Conservation (phyloP, 75 land plant species). For the Cupressus sempervirens region DNA sequence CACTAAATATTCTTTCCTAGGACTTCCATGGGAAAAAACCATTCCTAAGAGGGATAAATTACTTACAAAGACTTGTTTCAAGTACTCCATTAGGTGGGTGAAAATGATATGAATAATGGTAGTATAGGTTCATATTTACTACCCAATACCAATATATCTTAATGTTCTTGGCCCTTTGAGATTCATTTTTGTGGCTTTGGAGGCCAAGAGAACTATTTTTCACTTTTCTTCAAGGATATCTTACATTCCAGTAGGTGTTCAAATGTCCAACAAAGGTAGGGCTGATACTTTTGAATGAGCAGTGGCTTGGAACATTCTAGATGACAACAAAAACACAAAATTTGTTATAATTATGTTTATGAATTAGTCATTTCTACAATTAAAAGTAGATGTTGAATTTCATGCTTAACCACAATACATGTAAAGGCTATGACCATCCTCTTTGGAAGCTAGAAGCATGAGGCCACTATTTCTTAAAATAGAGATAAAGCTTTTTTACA, state of each 20-base stretch:
- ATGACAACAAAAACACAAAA: neutral
- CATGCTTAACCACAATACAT: neutral
- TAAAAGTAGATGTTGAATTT: conserved; percentile 4
- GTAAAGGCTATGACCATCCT: neutral
- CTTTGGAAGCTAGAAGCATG: neutral
- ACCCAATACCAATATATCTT: neutral
- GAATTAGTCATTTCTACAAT: conserved; percentile 39
- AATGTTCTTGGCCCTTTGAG: neutral
- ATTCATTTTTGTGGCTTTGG: neutral
- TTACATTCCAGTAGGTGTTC: conserved; percentile 19
- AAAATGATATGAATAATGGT: neutral
- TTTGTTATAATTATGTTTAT: conserved; percentile 23
- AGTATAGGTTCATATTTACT: neutral
- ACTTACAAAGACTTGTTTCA: conserved; percentile 33
- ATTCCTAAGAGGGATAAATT: conserved; percentile 23
- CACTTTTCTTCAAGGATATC: conserved; percentile 23
- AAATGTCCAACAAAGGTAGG: conserved; percentile 21
- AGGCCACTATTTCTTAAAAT: neutral
- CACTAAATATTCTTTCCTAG: conserved; percentile 22
- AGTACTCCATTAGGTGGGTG: conserved; percentile 38
- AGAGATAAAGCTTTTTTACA: neutral
- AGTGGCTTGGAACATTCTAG: conserved; percentile 25
- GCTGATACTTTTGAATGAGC: conserved; percentile 23
- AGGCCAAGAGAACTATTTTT: neutral
- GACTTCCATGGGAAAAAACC: conserved; percentile 34